phyloP scores from a whole-genome alignment of 176 grass and related monocot genomes.

The Bonia amplexicaulis region DNA sequence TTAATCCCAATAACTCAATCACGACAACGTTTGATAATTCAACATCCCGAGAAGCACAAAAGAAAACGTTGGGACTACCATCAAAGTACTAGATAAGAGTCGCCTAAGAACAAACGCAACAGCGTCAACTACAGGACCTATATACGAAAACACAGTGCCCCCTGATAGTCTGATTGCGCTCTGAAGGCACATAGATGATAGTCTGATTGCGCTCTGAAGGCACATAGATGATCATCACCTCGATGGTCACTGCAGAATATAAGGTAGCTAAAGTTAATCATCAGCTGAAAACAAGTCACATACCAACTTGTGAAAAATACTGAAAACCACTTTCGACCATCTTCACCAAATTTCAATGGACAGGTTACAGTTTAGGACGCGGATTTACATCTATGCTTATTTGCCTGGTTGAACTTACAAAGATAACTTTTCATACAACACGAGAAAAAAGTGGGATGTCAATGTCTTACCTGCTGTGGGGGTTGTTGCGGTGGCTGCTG shows the following conservation, averaged over 20 bases:
- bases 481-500: conserved; percentile 48
- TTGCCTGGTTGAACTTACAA: neutral
- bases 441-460: neutral
- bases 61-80: neutral
- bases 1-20: neutral
- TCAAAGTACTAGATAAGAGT: neutral
- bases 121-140: neutral
- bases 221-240: neutral
- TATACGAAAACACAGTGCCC: neutral
- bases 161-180: neutral
- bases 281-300: neutral
- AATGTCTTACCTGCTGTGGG: conserved; percentile 44
- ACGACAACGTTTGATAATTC: neutral
- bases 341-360: neutral
- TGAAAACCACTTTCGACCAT: neutral
- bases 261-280: neutral
- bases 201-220: neutral
- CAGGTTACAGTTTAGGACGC: neutral
- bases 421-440: neutral
- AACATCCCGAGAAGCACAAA: neutral
- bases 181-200: neutral
- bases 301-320: neutral
- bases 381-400: neutral
- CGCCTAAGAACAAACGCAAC: neutral
- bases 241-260: conserved; percentile 30